Conservation (phyloP, 305 asterid genomes). For the Solanum hybrid region DNA sequence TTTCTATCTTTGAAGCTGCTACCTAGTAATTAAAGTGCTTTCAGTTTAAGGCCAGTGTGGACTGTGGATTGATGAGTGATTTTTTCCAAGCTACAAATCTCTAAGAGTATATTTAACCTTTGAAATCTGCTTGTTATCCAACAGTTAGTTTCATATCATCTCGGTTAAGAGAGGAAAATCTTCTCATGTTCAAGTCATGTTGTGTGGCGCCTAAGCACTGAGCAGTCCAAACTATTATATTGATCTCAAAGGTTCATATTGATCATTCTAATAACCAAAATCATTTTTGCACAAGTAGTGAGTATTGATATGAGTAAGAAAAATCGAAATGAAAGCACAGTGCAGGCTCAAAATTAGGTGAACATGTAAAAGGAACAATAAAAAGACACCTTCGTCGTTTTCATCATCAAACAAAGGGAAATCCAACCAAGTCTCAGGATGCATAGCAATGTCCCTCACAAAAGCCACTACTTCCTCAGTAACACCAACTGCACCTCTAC, state of each 20-base stretch:
- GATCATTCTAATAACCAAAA: background rate
- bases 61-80: background rate
- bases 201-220: background rate
- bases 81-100: background rate
- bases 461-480: constrained; percentile 81
- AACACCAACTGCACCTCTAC: constrained; percentile 56
- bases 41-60: background rate
- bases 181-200: background rate
- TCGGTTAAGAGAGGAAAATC: background rate
- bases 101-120: background rate
- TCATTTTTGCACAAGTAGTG: background rate
- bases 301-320: background rate
- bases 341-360: background rate
- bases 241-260: background rate
- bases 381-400: constrained; percentile 26
- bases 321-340: background rate
- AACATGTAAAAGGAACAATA: background rate
- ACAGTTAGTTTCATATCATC: background rate
- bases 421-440: constrained; percentile 94
- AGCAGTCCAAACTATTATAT: background rate
- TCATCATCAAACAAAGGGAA: constrained; percentile 69
- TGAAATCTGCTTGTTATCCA: background rate
- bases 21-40: background rate
- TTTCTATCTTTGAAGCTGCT: background rate
- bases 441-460: constrained; percentile 72